Evolutionary conservation across 208 protist genomes (phyloP).

Genomic region (Acanthamoeba healyi): DNA sequence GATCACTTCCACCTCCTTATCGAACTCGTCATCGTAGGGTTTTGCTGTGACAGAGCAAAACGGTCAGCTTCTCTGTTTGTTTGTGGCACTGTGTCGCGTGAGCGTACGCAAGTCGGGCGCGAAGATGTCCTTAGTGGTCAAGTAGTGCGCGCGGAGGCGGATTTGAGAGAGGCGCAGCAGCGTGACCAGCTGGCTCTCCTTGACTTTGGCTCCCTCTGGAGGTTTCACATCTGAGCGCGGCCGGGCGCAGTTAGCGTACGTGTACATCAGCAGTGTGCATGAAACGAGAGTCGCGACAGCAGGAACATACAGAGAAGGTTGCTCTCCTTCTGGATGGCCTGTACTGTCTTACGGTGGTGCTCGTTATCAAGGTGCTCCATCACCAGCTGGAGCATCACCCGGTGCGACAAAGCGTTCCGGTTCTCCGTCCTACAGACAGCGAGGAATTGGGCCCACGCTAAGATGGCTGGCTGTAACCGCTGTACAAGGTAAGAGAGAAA

Average conservation of each 20-base stretch:
- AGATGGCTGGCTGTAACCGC: too few relatives aligned
- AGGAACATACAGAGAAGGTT: constrained; percentile 7
- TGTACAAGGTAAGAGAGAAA: too few relatives aligned
- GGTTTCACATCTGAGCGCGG: background rate
- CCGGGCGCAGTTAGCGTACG: background rate
- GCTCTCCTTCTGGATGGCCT: constrained; percentile 42
- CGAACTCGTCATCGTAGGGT: constrained; percentile 44
- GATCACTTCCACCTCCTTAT: constrained; percentile 48
- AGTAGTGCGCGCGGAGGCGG: background rate
- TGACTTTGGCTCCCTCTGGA: background rate
- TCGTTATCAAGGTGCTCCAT: constrained; percentile 59
- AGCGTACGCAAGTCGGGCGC: background rate
- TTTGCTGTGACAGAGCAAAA: background rate
- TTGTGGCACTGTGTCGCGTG: background rate
- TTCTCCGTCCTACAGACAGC: constrained; percentile 5
- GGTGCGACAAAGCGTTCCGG: constrained; percentile 12
- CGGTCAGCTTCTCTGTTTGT: background rate
- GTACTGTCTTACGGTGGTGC: background rate
- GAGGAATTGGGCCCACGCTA: background rate
- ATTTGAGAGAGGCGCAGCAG: constrained; percentile 46
- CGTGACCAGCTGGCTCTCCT: constrained; percentile 39
- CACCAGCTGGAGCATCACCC: constrained; percentile 12
- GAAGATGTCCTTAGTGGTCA: constrained; percentile 7
- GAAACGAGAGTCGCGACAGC: too few relatives aligned
- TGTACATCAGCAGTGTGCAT: too few relatives aligned